Base-by-base conservation (phyloP, 1,284 basidiomycete genomes). In the Pseudozyma hubeiensis region DNA sequence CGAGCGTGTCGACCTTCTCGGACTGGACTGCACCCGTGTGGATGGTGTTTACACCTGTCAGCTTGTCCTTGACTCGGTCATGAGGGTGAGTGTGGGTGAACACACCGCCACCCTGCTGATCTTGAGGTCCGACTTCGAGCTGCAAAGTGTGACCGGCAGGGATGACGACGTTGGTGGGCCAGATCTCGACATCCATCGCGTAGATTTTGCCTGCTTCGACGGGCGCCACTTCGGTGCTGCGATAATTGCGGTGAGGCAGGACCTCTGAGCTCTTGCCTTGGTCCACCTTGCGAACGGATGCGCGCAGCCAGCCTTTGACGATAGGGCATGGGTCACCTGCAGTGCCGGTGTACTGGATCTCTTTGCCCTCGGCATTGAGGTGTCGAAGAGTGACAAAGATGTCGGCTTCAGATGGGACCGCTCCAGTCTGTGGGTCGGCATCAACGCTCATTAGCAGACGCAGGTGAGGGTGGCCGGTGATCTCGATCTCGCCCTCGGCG, bases 121-220 rank as follows among this genome's bases (percentile, higher is more conserved):
- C 65, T 30, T 68, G 65, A 9, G 67, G 63, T 1, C 62, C 67
- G 6, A 84, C 75, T 50, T 84, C 84, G 35, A 84, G 53, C 1
- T 79, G 75, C 24, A 85, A 60, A 17, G 68, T 70, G 17, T 71
- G 64, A 1, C 84, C 84, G 0, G 54, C 47, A 14, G 65, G 58
- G n/a, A 85, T 64, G 4, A 84, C 78, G 6, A 77, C 70, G n/a
- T 65, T 74, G 7, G 84, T 84, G 17, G 84, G 84, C 84, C 84
- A 84, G 35, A 85, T 55, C 60, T 84, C 84, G 46, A 85, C 75
- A 14, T 76, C 61, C 16, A 83, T 37, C 16, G 58, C 61, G 61
- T 84, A 82, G n/a, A 53, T 53, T 24, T 60, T 51, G 9, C 68
- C 72, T 1, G 73, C 47, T 54, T 81, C 48, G 43, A 84, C 65